A percentile compares a stretch with the other conserved stretches of the same genome.
phyloP scores from a whole-genome alignment of 2,329 filamentous ascomycete genomes.

The Neurospora sp. region DNA sequence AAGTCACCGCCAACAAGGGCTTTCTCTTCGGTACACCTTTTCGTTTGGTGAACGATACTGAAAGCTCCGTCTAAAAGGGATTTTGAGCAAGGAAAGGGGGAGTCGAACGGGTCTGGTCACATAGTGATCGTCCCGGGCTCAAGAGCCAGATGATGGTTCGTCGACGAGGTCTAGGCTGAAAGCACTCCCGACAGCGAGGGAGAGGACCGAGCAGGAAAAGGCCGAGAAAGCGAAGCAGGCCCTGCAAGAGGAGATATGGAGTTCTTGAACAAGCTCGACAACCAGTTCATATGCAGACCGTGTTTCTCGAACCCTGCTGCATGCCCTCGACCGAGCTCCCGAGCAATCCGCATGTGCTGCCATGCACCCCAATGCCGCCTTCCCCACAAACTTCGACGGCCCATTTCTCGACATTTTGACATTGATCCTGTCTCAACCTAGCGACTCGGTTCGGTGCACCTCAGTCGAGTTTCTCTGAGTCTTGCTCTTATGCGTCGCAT shows the following conservation, averaged over 20 bases:
- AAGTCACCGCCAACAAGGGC: background rate
- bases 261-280: background rate
- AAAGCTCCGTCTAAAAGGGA: background rate
- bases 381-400: background rate
- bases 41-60: background rate
- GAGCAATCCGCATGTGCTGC: background rate
- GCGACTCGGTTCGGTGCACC: background rate
- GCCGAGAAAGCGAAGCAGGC: background rate
- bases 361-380: background rate
- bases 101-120: background rate
- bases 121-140: background rate
- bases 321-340: background rate
- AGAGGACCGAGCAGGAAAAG: background rate
- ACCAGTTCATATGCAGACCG: background rate
- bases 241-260: background rate
- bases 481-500: conserved; percentile 67
- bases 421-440: background rate
- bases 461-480: background rate
- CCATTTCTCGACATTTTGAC: background rate
- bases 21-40: background rate
- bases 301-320: background rate
- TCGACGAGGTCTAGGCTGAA: background rate
- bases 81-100: background rate
- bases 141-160: background rate
- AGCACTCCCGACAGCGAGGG: background rate